A percentile compares a stretch with the other conserved stretches of the same genome.
These are phyloP conservation scores for Xerocomus potaroensis DNA, from an alignment of 768 basidiomycete genomes.

Conservation along the genomic window DNA sequence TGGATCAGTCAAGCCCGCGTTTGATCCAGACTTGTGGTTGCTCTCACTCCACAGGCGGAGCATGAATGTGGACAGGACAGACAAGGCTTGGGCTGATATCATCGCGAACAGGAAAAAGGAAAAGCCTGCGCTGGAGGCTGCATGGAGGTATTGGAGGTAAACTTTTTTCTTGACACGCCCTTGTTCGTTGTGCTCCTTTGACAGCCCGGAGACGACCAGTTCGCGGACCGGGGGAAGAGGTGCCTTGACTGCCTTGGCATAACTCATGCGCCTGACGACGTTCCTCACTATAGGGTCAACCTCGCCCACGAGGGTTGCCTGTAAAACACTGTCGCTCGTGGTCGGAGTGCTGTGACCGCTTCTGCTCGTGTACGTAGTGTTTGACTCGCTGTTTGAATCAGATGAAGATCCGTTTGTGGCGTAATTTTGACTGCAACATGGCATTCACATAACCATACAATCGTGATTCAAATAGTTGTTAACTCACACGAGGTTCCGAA, in stretches of 20 bases:
- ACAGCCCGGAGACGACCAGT: constrained; percentile 42
- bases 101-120: constrained; percentile 56
- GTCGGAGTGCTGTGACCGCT: constrained; percentile 15
- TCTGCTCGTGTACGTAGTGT: constrained; percentile 39
- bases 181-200: constrained; percentile 72
- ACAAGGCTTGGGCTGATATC: constrained; percentile 51
- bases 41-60: constrained; percentile 82
- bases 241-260: constrained; percentile 51
- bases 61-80: constrained; percentile 58
- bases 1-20: constrained; percentile 48
- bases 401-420: constrained; percentile 42
- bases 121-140: constrained; percentile 75
- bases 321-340: constrained; percentile 18
- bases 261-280: constrained; percentile 51
- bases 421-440: constrained; percentile 39
- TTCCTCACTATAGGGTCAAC: constrained; percentile 46
- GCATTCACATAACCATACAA: neutral
- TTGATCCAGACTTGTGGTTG: constrained; percentile 57
- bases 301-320: constrained; percentile 24
- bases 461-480: neutral
- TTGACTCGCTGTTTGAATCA: constrained; percentile 34
- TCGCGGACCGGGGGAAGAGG: constrained; percentile 37
- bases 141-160: constrained; percentile 72
- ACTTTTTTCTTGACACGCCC: constrained; percentile 77
- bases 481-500: constrained; percentile 73